Conservation (phyloP, 768 basidiomycete species). For the Sarcomyxa edulis region DNA sequence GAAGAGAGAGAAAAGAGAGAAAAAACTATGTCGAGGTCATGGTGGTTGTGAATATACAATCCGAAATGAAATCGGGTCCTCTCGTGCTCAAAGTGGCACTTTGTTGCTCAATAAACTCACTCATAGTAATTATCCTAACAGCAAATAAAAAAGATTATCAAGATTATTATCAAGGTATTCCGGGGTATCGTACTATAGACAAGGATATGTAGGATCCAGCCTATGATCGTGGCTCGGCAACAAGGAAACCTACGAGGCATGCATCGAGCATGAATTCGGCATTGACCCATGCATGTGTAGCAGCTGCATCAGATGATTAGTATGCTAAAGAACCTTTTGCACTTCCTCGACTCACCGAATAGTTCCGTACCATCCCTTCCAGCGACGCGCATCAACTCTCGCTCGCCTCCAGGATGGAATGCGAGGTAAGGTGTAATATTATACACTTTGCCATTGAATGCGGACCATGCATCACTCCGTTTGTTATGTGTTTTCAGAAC, state of each 20-base stretch:
- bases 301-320: slow-evolving; percentile 38
- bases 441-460: slow-evolving; percentile 91
- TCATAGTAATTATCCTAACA: not conserved
- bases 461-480: slow-evolving; percentile 88
- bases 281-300: slow-evolving; percentile 96
- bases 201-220: slow-evolving; percentile 3
- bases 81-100: not conserved
- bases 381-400: slow-evolving; percentile 90
- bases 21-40: too few relatives aligned
- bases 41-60: not conserved
- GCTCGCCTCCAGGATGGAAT: slow-evolving; percentile 93
- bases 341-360: slow-evolving; percentile 60
- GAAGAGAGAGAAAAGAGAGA: too few relatives aligned
- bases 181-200: not conserved
- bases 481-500: slow-evolving; percentile 78
- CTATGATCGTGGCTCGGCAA: slow-evolving; percentile 55
- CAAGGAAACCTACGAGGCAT: slow-evolving; percentile 88
- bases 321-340: slow-evolving; percentile 1
- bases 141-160: not conserved
- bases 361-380: slow-evolving; percentile 93
- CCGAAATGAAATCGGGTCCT: too few relatives aligned
- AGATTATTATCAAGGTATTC: not conserved
- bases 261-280: slow-evolving; percentile 93
- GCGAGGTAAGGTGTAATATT: slow-evolving; percentile 90
- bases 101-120: not conserved